Percentiles rank a stretch among this genome's conserved stretches.
phyloP scores from a whole-genome alignment of 352 stramenopile genomes.

The Phytophthora pluvialis region DNA sequence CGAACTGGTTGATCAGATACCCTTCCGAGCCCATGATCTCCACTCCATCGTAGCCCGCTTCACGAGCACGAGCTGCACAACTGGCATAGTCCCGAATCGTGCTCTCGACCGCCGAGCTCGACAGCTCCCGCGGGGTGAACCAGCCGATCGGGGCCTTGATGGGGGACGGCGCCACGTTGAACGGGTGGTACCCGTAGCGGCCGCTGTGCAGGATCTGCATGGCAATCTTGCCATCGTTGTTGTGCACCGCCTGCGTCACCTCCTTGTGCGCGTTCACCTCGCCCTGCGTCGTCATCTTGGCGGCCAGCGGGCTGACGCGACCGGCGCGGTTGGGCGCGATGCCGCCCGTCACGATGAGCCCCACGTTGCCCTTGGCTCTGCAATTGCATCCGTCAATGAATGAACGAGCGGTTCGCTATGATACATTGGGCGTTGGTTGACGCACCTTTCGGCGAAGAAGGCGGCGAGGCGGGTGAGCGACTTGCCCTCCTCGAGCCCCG shows the following conservation, averaged over 20 bases:
- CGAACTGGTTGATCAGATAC: slow-evolving; percentile 99
- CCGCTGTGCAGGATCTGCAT: slow-evolving; percentile 95
- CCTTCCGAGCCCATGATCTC: slow-evolving; percentile 99
- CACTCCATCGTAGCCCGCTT: slow-evolving; percentile 97
- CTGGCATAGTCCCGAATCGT: slow-evolving; percentile 96
- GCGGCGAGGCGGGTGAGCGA: slow-evolving; percentile 86
- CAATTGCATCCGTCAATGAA: background rate
- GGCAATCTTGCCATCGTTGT: slow-evolving; percentile 81
- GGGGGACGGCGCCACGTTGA: slow-evolving; percentile 91
- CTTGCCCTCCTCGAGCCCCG: slow-evolving; percentile 88
- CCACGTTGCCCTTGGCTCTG: slow-evolving; percentile 91
- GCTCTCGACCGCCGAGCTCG: slow-evolving; percentile 73
- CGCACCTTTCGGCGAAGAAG: slow-evolving; percentile 94
- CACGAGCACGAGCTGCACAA: slow-evolving; percentile 77
- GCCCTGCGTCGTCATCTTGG: slow-evolving; percentile 91
- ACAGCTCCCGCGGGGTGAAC: slow-evolving; percentile 91
- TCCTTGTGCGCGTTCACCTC: slow-evolving; percentile 93
- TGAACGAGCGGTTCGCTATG: background rate
- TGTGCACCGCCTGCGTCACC: slow-evolving; percentile 95
- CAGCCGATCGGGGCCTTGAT: slow-evolving; percentile 95
- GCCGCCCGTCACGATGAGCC: slow-evolving; percentile 94
- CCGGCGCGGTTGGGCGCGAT: slow-evolving; percentile 95
- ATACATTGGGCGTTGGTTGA: slow-evolving; percentile 1
- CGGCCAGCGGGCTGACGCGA: slow-evolving; percentile 93
- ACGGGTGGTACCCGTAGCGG: slow-evolving; percentile 97